Evolutionary conservation across 495 filamentous ascomycete species (phyloP).

Genomic region (Trichoderma gamsii): DNA sequence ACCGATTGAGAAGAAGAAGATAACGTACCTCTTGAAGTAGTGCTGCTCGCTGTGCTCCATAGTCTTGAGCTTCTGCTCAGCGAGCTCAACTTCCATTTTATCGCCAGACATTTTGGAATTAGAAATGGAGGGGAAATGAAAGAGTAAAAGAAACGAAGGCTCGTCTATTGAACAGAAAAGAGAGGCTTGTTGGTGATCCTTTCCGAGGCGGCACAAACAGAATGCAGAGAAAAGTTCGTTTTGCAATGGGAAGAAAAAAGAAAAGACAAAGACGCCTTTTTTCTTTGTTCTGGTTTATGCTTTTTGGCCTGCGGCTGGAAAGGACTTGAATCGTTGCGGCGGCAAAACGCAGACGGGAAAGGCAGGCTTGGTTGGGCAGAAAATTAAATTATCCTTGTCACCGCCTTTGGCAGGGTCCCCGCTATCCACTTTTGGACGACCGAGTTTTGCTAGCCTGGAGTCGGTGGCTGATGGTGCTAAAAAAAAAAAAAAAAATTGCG

Average conservation of each 20-base stretch:
- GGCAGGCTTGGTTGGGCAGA: background rate
- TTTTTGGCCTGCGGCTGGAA: constrained; percentile 7
- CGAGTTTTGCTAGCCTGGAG: background rate
- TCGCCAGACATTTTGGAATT: constrained; percentile 33
- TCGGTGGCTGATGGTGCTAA: background rate
- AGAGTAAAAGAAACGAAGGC: background rate
- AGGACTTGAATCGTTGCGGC: background rate
- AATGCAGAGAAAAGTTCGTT: background rate
- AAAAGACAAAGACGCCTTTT: background rate
- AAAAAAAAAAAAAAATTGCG: background rate
- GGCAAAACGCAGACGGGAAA: background rate
- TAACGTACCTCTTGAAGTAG: constrained; percentile 90
- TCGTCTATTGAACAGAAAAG: too few relatives aligned
- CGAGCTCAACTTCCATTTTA: constrained; percentile 42
- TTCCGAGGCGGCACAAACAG: background rate
- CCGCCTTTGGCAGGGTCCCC: background rate
- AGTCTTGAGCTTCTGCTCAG: constrained; percentile 49
- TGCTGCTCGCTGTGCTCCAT: constrained; percentile 87
- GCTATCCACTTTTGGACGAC: constrained; percentile 1
- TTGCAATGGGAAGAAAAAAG: background rate
- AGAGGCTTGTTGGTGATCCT: too few relatives aligned
- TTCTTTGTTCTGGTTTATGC: background rate
- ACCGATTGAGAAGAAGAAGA: constrained; percentile 1
- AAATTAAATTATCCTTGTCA: constrained; percentile 11
- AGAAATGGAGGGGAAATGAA: background rate